phyloP scores from a whole-genome alignment of 2,329 filamentous ascomycete genomes.

The Daldinia eschscholtzii region DNA sequence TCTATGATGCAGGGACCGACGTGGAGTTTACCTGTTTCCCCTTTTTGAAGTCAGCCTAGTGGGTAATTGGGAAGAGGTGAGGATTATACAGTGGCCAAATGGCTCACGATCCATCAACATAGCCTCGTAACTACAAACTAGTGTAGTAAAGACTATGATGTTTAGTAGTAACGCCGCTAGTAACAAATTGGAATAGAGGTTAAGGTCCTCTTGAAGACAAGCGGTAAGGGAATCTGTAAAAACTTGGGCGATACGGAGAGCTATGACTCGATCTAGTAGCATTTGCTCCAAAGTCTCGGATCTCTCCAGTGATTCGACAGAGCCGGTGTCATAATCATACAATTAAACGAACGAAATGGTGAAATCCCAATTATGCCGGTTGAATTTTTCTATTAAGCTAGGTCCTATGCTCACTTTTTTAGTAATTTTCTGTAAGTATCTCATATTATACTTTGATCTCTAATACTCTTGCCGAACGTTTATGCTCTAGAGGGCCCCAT shows the following conservation, averaged over 20 bases:
- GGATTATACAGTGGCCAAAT: neutral
- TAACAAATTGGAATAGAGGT: constrained; percentile 7
- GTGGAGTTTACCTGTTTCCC: neutral
- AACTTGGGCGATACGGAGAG: neutral
- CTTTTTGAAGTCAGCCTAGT: constrained; percentile 27
- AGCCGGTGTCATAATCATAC: neutral
- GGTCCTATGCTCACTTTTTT: constrained; percentile 13
- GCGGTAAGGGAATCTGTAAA: constrained; percentile 11
- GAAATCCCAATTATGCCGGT: neutral
- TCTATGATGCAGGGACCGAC: neutral
- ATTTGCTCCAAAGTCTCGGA: neutral
- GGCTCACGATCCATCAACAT: constrained; percentile 15
- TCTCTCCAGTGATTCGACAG: neutral
- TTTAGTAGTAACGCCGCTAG: constrained; percentile 7
- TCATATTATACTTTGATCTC: neutral
- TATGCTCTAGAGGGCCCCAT: constrained; percentile 8
- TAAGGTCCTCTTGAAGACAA: neutral
- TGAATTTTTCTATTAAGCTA: constrained; percentile 1
- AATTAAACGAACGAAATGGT: neutral
- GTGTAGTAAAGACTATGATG: neutral
- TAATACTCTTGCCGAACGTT: neutral
- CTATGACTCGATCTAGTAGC: neutral
- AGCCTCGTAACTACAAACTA: constrained; percentile 15
- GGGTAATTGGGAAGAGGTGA: constrained; percentile 4
- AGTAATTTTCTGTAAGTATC: neutral